These are phyloP conservation scores for Umbelopsis sp. DNA, from an alignment of 192 early-diverging fungal species.

Conservation along the genomic window DNA sequence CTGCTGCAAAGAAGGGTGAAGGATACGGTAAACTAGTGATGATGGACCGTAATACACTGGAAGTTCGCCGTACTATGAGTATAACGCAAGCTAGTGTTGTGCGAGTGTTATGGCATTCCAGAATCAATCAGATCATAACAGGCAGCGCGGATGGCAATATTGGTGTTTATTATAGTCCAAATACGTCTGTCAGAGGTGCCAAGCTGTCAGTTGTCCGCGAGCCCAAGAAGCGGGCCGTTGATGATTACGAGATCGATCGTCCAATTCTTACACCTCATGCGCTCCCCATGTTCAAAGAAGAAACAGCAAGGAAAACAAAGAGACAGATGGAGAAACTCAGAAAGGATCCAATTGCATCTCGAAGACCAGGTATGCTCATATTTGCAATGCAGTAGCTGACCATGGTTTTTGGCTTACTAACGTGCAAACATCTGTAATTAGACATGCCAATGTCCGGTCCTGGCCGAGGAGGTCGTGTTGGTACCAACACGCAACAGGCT, in stretches of 20 bases:
- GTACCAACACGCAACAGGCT: conserved; percentile 80
- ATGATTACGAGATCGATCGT: conserved; percentile 67
- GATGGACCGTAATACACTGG: conserved; percentile 64
- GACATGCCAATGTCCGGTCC: conserved; percentile 79
- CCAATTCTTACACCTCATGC: conserved; percentile 89
- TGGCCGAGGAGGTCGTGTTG: conserved; percentile 86
- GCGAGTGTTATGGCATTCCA: conserved; percentile 81
- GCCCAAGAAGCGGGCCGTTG: conserved; percentile 65
- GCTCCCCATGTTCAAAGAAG: conserved; percentile 84
- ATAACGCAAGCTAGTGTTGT: conserved; percentile 68
- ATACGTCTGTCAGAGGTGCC: conserved; percentile 68
- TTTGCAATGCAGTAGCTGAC: not conserved
- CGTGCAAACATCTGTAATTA: not conserved
- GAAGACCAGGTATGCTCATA: conserved; percentile 62
- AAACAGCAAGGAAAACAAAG: conserved; percentile 64
- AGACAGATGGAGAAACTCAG: conserved; percentile 75
- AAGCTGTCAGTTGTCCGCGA: conserved; percentile 67
- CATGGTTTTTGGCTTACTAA: conserved; percentile 11
- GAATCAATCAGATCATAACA: conserved; percentile 81
- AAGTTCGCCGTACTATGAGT: conserved; percentile 55
- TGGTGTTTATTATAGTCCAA: conserved; percentile 77
- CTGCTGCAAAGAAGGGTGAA: conserved; percentile 70
- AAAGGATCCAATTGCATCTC: conserved; percentile 69
- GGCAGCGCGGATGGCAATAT: conserved; percentile 79
- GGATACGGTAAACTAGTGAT: conserved; percentile 68